phyloP scores from a whole-genome alignment of 768 basidiomycete genomes.

The Holtermannia corniformis region DNA sequence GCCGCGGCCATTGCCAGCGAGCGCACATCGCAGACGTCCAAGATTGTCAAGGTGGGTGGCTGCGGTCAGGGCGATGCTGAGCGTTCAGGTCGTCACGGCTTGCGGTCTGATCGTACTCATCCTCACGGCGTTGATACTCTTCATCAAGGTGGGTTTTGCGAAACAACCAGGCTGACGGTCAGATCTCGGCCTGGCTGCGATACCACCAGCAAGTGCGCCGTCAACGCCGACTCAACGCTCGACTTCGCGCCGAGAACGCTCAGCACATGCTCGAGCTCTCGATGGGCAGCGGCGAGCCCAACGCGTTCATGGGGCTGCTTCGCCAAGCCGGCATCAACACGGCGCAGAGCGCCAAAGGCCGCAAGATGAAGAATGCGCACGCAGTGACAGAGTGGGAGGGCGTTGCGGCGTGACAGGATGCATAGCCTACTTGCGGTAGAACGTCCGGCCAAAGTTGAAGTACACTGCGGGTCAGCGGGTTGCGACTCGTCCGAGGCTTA shows the following conservation, averaged over 20 bases:
- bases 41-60: not conserved
- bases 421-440: slow-evolving; percentile 25
- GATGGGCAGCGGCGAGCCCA: not conserved
- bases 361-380: slow-evolving; percentile 16
- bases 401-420: slow-evolving; percentile 5
- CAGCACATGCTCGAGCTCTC: not conserved
- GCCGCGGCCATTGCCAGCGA: too few relatives aligned
- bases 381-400: slow-evolving; percentile 15
- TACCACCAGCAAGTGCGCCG: not conserved
- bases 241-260: not conserved
- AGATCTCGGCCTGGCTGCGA: not conserved
- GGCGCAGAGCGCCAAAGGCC: slow-evolving; percentile 1
- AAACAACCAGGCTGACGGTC: not conserved
- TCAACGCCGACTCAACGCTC: not conserved
- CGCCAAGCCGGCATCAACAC: not conserved
- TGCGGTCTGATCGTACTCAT: not conserved
- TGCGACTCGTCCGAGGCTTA: slow-evolving; percentile 8
- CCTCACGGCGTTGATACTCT: not conserved
- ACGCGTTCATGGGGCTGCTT: not conserved
- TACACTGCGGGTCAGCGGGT: slow-evolving; percentile 17
- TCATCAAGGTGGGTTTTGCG: not conserved
- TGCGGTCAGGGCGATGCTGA: not conserved
- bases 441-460: slow-evolving; percentile 30
- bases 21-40: not conserved
- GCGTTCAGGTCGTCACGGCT: not conserved